phyloP scores from a whole-genome alignment of 2,329 filamentous ascomycete species.

The Epichloe uncinata region DNA sequence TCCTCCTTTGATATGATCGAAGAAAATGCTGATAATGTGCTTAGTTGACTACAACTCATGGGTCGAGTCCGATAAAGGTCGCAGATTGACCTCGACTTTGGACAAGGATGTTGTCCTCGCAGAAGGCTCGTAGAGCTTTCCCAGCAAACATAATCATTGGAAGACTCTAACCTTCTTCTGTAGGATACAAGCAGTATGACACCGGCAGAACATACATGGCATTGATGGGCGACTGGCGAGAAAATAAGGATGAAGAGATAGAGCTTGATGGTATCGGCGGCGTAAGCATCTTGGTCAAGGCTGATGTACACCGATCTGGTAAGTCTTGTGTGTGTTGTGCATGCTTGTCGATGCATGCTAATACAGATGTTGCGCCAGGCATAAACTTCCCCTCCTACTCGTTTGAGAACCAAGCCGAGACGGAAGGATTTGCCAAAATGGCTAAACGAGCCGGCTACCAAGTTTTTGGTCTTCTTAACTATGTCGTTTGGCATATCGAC shows the following conservation, averaged over 20 bases:
- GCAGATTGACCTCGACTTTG: constrained; percentile 58
- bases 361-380: constrained; percentile 35
- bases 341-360: constrained; percentile 9
- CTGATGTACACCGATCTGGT: constrained; percentile 92
- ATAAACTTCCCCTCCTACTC: constrained; percentile 96
- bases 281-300: constrained; percentile 95
- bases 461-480: constrained; percentile 88
- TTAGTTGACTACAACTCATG: constrained; percentile 97
- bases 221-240: constrained; percentile 78
- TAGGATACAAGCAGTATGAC: constrained; percentile 84
- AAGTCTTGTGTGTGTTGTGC: constrained; percentile 18
- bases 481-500: constrained; percentile 97
- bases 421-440: constrained; percentile 98
- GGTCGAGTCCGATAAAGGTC: constrained; percentile 81
- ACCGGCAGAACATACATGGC: constrained; percentile 87
- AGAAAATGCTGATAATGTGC: constrained; percentile 5
- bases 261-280: constrained; percentile 92
- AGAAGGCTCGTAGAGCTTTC: constrained; percentile 47
- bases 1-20: neutral
- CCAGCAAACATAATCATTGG: neutral
- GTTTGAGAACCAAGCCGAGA: constrained; percentile 98
- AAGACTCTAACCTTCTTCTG: constrained; percentile 10
- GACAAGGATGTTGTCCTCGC: constrained; percentile 74
- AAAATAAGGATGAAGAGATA: constrained; percentile 85
- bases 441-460: constrained; percentile 89